Evolutionary conservation across 139 green algal species (phyloP).

Genomic region (Chlorella ohadii): DNA sequence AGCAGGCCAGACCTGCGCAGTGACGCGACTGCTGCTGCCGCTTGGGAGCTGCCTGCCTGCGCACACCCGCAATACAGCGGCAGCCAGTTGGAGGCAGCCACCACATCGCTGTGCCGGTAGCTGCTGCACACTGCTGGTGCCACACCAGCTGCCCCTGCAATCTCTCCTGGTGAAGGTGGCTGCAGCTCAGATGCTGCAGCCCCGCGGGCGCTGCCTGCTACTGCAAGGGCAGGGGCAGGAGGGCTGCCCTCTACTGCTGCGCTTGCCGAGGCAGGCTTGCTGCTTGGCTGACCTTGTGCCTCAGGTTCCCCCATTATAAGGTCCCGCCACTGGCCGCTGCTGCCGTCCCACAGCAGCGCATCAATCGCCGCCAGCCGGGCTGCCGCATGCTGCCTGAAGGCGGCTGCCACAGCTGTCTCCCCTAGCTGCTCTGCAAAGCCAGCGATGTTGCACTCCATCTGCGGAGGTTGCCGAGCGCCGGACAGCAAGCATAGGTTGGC

Average conservation of each 20-base stretch:
- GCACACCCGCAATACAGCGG: conserved; percentile 80
- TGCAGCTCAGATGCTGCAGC: no score
- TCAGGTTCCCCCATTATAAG: conserved; percentile 53
- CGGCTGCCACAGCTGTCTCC: conserved; percentile 9
- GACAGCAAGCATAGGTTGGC: not conserved
- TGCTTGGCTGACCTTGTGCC: not conserved
- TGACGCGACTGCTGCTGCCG: conserved; percentile 15
- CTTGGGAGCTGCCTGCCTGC: conserved; percentile 1
- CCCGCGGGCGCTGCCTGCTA: conserved; percentile 8
- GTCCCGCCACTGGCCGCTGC: conserved; percentile 75
- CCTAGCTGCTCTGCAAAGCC: conserved; percentile 40
- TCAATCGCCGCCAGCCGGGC: conserved; percentile 61
- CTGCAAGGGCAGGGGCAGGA: not conserved
- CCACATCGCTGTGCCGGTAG: not conserved
- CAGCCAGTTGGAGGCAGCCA: conserved; percentile 85
- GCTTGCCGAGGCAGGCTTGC: no score
- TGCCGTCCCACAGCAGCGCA: conserved; percentile 74
- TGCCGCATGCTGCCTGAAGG: conserved; percentile 32
- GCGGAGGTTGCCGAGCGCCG: not conserved
- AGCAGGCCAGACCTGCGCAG: conserved; percentile 53
- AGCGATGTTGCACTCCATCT: conserved; percentile 67
- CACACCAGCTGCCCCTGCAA: not conserved
- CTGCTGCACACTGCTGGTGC: not conserved
- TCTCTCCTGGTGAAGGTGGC: no score
- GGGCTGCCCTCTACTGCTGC: not conserved